Percentiles rank a stretch among this genome's conserved stretches.
phyloP scores from a whole-genome alignment of 2,329 filamentous ascomycete species.

The Paraphoma chrysanthemicola region DNA sequence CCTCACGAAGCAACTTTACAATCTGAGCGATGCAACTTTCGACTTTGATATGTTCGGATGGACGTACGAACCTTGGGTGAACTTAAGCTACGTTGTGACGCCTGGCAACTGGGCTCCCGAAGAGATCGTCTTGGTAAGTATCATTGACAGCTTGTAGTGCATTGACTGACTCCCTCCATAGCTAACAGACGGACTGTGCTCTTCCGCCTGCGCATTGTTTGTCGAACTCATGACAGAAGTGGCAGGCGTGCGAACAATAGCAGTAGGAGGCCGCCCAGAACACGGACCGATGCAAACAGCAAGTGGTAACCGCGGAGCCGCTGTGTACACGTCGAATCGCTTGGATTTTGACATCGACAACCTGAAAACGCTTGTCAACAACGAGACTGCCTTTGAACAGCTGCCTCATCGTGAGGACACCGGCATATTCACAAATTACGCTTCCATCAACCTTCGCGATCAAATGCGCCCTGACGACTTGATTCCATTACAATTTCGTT shows the following conservation, averaged over 20 bases:
- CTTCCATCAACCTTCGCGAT: constrained; percentile 42
- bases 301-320: constrained; percentile 64
- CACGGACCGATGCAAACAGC: constrained; percentile 42
- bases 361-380: constrained; percentile 10
- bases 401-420: constrained; percentile 9
- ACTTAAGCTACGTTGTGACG: background rate
- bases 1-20: constrained; percentile 1
- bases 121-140: constrained; percentile 36
- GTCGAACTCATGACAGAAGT: constrained; percentile 53
- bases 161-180: background rate
- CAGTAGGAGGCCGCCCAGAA: constrained; percentile 63
- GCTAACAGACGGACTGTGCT: constrained; percentile 62
- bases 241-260: constrained; percentile 60
- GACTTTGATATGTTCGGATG: constrained; percentile 2
- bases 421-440: constrained; percentile 21
- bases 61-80: constrained; percentile 1
- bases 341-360: constrained; percentile 38
- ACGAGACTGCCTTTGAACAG: background rate
- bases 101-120: constrained; percentile 10
- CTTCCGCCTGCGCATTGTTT: constrained; percentile 65
- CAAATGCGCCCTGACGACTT: constrained; percentile 36
- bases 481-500: constrained; percentile 41
- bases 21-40: background rate
- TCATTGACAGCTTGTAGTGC: background rate
- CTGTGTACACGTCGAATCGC: constrained; percentile 43